Evolutionary conservation across 306 rosid genomes (phyloP).

Genomic region (Cucumis hystrix): DNA sequence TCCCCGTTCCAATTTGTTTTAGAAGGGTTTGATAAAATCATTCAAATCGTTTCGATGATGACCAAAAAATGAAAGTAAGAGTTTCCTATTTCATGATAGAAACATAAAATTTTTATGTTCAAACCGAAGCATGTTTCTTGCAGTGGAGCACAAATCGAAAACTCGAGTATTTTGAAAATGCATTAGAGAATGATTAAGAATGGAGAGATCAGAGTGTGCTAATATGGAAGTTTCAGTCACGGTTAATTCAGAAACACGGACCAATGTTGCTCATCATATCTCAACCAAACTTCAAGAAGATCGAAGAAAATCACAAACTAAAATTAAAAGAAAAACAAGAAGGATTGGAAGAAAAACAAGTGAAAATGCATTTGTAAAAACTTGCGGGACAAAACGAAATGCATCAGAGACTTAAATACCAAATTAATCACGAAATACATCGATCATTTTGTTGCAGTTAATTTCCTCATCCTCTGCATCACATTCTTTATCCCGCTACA

Average conservation of each 20-base stretch:
- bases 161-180: background rate
- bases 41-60: no score
- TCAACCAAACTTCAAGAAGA: background rate
- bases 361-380: background rate
- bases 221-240: slow-evolving; percentile 5
- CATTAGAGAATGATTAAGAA: no score
- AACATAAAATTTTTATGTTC: no score
- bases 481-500: background rate
- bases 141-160: background rate
- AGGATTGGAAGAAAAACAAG: background rate
- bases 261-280: slow-evolving; percentile 11
- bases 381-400: background rate
- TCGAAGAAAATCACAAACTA: background rate
- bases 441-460: slow-evolving; percentile 15
- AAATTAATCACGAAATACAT: slow-evolving; percentile 6
- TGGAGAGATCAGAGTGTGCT: slow-evolving; percentile 13
- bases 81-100: no score
- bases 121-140: no score
- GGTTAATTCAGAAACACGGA: slow-evolving; percentile 16
- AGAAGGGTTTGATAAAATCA: no score
- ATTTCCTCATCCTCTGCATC: slow-evolving; percentile 7
- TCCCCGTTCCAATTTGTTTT: no score
- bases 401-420: slow-evolving; percentile 14
- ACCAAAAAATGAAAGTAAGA: no score
- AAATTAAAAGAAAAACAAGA: background rate